Evolutionary conservation across 345 rosid genomes (phyloP), one percentile per base, ranked within the genome.

Genomic region (Eucalyptus urophylla): DNA sequence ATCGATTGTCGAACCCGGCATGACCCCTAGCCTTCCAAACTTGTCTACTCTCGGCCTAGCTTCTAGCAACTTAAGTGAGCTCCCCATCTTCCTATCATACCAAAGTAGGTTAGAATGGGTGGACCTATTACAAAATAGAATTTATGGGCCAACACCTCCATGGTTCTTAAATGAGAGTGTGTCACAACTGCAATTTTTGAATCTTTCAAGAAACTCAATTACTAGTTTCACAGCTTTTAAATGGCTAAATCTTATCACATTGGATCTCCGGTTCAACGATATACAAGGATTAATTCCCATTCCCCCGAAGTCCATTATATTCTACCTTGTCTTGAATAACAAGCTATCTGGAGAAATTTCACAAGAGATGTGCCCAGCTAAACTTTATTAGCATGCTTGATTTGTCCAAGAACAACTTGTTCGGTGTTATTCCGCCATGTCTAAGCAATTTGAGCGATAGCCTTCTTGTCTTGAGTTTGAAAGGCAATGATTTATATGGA

Each of bases 31-130:
- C 62, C 24, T 60, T 29, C 54, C 87, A 4, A 88, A 90, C 49
- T 25, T 90, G 31, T 2, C 37, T 29, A 3, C 7, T 8, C 21
- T 91, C 16, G 67, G 72, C 49, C 56, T 91, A 87, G 62, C 56
- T 86, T 89, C 90, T 6, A 91, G 90, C 90, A 92, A 91, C 80
- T 69, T 92, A 27, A 31, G 62, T 14, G 86, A 88, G 86, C 80
- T 92, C 51, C 90, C 94, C 47, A 11, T 67, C 86, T 92, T 92
- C 89, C 80, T 92, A 25, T 86, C 58, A 21, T 2, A 37, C 50
- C 91, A 90, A 91, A 50, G 65, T 50, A 33, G 60, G 27, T 54
- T 86, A 87, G n/a, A 4, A 21, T 22, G 37, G 40, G 14, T 92
- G n/a, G 89, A 91, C n/a, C 87, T 92, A 19, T 47, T 72, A 19